phyloP scores from a whole-genome alignment of 179 eudicot species.

The Drosera spatulata region DNA sequence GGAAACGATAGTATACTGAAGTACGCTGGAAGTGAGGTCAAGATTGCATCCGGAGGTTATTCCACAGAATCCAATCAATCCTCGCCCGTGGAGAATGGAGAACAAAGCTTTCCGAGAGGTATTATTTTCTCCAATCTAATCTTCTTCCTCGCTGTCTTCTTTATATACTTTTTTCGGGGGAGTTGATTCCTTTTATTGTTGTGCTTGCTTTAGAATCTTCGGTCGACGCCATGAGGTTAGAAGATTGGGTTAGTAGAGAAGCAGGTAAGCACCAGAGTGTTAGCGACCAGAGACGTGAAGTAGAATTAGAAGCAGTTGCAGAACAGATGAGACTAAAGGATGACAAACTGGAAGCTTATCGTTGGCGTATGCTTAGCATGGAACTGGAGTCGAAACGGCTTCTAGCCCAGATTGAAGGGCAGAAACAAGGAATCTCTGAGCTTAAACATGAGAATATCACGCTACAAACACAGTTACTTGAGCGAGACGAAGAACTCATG shows the following conservation, averaged over 20 bases:
- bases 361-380: constrained; percentile 55
- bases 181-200: background rate
- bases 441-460: constrained; percentile 50
- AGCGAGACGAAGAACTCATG: constrained; percentile 54
- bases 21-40: constrained; percentile 23
- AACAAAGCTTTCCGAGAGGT: background rate
- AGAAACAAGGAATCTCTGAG: constrained; percentile 42
- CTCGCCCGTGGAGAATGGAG: constrained; percentile 20
- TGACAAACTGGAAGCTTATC: constrained; percentile 66
- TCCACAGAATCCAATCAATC: constrained; percentile 16
- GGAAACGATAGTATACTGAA: constrained; percentile 16
- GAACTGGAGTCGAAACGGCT: constrained; percentile 61
- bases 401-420: constrained; percentile 54
- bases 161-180: background rate
- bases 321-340: constrained; percentile 69
- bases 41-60: constrained; percentile 18
- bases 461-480: constrained; percentile 35
- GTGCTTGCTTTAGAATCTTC: constrained; percentile 16
- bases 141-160: background rate
- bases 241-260: constrained; percentile 53
- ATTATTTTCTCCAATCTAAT: background rate
- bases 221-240: constrained; percentile 41
- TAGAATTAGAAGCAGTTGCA: constrained; percentile 64
- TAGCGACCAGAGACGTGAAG: constrained; percentile 53
- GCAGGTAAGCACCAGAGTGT: constrained; percentile 43